phyloP scores from a whole-genome alignment of 1,284 basidiomycete genomes.

The Sporisorium graminicola region DNA sequence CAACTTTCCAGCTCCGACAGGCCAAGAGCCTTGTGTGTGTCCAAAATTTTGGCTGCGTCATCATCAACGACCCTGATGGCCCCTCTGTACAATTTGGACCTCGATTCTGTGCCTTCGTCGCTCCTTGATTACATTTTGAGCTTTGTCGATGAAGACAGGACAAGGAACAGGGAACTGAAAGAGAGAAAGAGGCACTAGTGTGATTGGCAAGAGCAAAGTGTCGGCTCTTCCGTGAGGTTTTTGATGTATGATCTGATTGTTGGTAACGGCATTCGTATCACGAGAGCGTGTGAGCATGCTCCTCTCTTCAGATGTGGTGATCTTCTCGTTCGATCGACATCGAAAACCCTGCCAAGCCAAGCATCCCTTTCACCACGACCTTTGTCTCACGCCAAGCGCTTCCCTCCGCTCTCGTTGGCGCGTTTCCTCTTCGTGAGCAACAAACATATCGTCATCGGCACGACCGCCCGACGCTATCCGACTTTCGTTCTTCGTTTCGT shows the following conservation, averaged over 20 bases:
- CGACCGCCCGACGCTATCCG: background rate
- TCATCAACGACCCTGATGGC: background rate
- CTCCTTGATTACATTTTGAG: too few relatives aligned
- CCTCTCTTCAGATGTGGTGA: background rate
- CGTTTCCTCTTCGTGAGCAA: background rate
- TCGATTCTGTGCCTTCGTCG: too few relatives aligned
- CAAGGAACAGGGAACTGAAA: too few relatives aligned
- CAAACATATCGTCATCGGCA: background rate
- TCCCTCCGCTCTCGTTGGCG: background rate
- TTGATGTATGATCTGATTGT: background rate
- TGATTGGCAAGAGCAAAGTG: background rate
- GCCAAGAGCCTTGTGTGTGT: background rate
- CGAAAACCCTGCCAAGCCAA: conserved; percentile 4
- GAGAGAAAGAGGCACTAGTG: too few relatives aligned
- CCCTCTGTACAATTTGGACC: too few relatives aligned
- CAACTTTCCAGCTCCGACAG: background rate
- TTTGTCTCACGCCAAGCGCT: conserved; percentile 1
- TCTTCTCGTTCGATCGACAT: background rate
- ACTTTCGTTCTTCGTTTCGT: background rate
- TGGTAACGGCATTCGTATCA: background rate
- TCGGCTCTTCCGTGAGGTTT: background rate
- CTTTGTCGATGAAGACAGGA: too few relatives aligned
- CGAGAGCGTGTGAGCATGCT: background rate
- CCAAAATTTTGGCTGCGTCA: background rate
- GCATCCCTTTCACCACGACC: background rate